Base-by-base conservation (phyloP, 108 stramenopile species). In the Craspedostauros australis region DNA sequence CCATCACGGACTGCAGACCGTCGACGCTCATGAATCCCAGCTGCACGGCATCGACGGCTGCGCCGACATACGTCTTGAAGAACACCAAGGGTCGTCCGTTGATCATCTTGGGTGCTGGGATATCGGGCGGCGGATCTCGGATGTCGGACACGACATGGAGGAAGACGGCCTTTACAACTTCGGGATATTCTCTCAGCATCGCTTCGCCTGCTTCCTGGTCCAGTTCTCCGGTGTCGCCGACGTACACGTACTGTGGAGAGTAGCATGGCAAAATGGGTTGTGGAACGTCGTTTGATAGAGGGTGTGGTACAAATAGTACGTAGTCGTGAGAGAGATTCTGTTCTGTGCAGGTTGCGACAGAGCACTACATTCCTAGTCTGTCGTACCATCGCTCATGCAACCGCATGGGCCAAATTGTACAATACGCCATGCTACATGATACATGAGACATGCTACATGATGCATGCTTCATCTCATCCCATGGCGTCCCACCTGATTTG, bases 41-140 rank as follows among this genome's bases (percentile, higher is more conserved):
- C 57, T 74, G 72, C 16, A 68, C 62, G 7, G 94, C 94, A 46
- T 80, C 82, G 21, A 75, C 73, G 2, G 94, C 94, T 5, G 96
- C 96, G 4, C 94, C 94, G 18, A 94, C 85, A 55, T 97, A 97
- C 25, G 96, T 97, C 26, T 88, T 73, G 54, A 97, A 97, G 59
- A 91, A 91, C 22, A 89, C 60, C 2, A 95, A 40, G 5, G 94
- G 96, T 43, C 92, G 67, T 14, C 91, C 96, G 60, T 92, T 89
- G 16, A 94, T 85, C 0, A 92, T 41, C 54, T 84, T 85, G 8
- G 82, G 70, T 41, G 72, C 53, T 12, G 84, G 91, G 19, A 88
- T 58, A 3, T 51, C 57, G 2, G 73, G 59, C 28, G 64, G 49
- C 12, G 55, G 61, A 22, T 70, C 75, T 0, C 62, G 68, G 27